These are phyloP conservation scores for Heterobasidion annosum DNA, from an alignment of 1,284 basidiomycete genomes.

Conservation along the genomic window DNA sequence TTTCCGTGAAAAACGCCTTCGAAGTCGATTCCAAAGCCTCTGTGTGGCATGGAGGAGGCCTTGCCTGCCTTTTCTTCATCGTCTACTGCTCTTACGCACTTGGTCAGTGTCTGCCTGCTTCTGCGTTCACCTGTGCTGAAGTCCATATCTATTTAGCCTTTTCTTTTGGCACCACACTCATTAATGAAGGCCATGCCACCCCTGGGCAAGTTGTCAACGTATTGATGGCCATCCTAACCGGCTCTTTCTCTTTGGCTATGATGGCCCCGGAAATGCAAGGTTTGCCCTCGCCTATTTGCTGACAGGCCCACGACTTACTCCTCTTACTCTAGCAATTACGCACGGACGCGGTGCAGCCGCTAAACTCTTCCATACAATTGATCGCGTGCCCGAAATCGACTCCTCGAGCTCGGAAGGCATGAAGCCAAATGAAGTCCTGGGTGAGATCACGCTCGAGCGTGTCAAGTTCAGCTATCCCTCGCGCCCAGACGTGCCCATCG, in stretches of 20 bases:
- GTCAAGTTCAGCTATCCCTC: conserved; percentile 91
- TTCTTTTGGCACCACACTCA: conserved; percentile 77
- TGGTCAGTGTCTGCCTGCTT: conserved; percentile 24
- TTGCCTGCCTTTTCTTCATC: conserved; percentile 75
- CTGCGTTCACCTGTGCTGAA: background rate
- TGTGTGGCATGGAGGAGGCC: conserved; percentile 56
- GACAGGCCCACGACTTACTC: background rate
- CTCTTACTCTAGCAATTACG: conserved; percentile 47
- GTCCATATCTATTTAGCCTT: conserved; percentile 41
- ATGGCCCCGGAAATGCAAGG: conserved; percentile 80
- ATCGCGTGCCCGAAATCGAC: conserved; percentile 82
- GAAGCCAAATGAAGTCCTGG: conserved; percentile 64
- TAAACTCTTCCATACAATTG: conserved; percentile 89
- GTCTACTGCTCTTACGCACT: conserved; percentile 70
- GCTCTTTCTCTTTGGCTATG: conserved; percentile 79
- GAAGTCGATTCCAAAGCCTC: conserved; percentile 62
- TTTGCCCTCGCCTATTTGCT: conserved; percentile 17
- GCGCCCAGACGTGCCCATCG: conserved; percentile 75
- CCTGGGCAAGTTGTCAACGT: conserved; percentile 78
- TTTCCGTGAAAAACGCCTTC: conserved; percentile 47
- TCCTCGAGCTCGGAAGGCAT: conserved; percentile 65
- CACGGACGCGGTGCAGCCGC: conserved; percentile 85
- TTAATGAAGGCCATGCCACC: conserved; percentile 48
- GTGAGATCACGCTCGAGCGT: conserved; percentile 70
- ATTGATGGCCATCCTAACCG: conserved; percentile 80